Evolutionary conservation across 192 early-diverging fungal species (phyloP).

Genomic region (Mortierella alpina): DNA sequence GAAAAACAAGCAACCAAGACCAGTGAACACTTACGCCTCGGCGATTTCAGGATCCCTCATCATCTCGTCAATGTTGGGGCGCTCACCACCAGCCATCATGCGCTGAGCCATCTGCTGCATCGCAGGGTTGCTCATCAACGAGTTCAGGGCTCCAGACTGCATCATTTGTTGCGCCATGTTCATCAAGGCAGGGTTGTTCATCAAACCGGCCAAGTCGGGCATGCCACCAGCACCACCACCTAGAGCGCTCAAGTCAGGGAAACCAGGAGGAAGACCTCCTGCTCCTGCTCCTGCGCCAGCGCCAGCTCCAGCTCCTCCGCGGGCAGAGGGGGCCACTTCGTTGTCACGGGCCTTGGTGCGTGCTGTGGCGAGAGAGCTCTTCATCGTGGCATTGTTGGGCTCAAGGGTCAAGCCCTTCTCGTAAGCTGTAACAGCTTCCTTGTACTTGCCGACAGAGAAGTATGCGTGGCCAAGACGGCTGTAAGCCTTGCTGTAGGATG

Average conservation of each 20-base stretch:
- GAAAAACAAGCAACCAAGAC: neutral
- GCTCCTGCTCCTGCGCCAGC: constrained; percentile 48
- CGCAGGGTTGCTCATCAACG: constrained; percentile 93
- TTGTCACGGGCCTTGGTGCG: constrained; percentile 63
- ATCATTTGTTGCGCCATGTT: constrained; percentile 95
- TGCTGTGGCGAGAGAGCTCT: constrained; percentile 78
- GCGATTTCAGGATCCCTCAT: constrained; percentile 80
- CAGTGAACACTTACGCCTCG: constrained; percentile 61
- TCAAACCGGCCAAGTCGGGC: constrained; percentile 82
- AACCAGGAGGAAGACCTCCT: constrained; percentile 45
- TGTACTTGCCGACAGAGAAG: constrained; percentile 86
- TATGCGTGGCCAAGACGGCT: constrained; percentile 93
- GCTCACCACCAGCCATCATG: constrained; percentile 78
- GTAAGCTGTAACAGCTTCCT: constrained; percentile 90
- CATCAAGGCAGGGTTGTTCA: constrained; percentile 97
- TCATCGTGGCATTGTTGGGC: constrained; percentile 84
- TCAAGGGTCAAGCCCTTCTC: constrained; percentile 89
- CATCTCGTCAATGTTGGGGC: constrained; percentile 66
- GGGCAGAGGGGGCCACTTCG: constrained; percentile 36
- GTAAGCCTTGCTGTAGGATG: constrained; percentile 93
- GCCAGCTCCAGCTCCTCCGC: constrained; percentile 52
- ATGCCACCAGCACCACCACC: constrained; percentile 76
- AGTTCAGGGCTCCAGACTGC: constrained; percentile 82
- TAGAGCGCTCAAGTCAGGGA: constrained; percentile 57
- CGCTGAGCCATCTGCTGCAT: constrained; percentile 87